Base-by-base conservation (phyloP, 495 filamentous ascomycete species). In the Hypoxylon intermedium region DNA sequence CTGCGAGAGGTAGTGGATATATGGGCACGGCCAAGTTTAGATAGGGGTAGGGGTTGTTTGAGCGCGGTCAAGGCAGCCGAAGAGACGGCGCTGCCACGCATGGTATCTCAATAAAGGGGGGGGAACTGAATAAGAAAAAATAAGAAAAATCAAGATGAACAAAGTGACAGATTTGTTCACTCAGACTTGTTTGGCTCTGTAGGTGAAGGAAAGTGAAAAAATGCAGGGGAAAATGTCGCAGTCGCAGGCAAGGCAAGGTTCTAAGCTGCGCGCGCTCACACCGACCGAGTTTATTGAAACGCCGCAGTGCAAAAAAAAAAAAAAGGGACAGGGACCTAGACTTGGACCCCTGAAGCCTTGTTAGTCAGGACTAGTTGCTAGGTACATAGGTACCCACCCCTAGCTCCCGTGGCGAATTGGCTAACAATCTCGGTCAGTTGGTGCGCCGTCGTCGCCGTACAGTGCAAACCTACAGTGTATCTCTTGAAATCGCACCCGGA, bases 41-140 rank as follows among this genome's bases (percentile, higher is more conserved):
- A 65, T 41, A 65, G 54, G 55, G 61, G 61, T 41, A 65, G 54
- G 55, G 61, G 61, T 20, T 58, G 60, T 60, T 65, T 65, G 55
- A 65, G 56, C 54, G 50, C 61, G 61, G 61, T 50, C 21, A 65
- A 52, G 59, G 61, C 55, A 38, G 61, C 55, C 55, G 61, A 59
- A 28, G 61, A 45, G 40, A 65, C 61, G 61, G 61, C 61, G 54
- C 61, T 47, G 50, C 61, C 61, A 55, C 61, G 61, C 61, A 65
- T 65, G 43, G 45, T 65, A 65, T 65, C 61, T 58, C 49, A 13
- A 53, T 63, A 34, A 47, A 26, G 21, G 11, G 24, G 24, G 36
- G 30, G 43, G 16, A 5, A 38, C 40, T 21, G 30, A 42, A 31
- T 1, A 30, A 48, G 38, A 51, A 33, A 26, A 6, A 9, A 16